Evolutionary conservation across 2,329 filamentous ascomycete genomes (phyloP).

Genomic region (Colletotrichum tamarilloi): DNA sequence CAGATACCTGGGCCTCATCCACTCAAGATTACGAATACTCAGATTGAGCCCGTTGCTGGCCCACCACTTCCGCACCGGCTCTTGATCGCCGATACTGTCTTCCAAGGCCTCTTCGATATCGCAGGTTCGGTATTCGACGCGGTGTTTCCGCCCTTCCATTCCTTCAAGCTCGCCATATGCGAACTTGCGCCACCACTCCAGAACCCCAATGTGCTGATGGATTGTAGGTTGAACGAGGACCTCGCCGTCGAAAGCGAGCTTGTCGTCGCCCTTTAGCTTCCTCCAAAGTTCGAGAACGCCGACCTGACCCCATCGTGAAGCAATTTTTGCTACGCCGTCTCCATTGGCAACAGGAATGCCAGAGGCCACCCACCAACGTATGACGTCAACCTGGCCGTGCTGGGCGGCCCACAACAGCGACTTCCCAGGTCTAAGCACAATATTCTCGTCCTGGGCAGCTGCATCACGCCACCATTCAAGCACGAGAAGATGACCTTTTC

Average conservation of each 20-base stretch:
- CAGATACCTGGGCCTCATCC: constrained; percentile 85
- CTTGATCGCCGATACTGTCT: constrained; percentile 81
- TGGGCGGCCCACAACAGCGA: constrained; percentile 87
- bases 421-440: constrained; percentile 82
- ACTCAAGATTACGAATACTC: constrained; percentile 85
- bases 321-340: constrained; percentile 85
- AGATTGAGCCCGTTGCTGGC: constrained; percentile 84
- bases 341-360: constrained; percentile 83
- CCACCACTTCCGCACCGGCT: constrained; percentile 87
- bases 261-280: constrained; percentile 70
- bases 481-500: constrained; percentile 84
- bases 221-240: constrained; percentile 89
- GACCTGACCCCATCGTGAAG: constrained; percentile 86
- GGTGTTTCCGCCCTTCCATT: constrained; percentile 67
- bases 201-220: constrained; percentile 83
- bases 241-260: constrained; percentile 82
- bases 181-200: constrained; percentile 92
- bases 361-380: constrained; percentile 89
- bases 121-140: constrained; percentile 93
- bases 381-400: constrained; percentile 79
- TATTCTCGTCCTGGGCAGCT: constrained; percentile 66
- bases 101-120: constrained; percentile 96
- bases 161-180: constrained; percentile 65
- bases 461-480: constrained; percentile 93
- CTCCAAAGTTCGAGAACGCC: constrained; percentile 87